Evolutionary conservation across 1,139 yeast species (phyloP).

Genomic region (Debaryomyces udenii): DNA sequence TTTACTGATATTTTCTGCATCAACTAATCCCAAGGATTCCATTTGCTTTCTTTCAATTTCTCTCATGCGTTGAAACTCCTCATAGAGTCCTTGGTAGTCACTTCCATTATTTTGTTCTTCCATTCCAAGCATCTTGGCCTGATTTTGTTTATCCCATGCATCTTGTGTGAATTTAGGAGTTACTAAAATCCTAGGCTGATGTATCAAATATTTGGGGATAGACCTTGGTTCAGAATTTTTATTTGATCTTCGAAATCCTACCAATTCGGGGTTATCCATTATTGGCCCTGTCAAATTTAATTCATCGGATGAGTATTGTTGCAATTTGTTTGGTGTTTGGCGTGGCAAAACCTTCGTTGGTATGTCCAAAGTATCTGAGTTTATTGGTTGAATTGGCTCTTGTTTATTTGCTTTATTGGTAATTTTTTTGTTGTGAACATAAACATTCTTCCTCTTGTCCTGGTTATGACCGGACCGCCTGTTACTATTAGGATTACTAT

Average conservation of each 20-base stretch:
- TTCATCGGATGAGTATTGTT: slow-evolving; percentile 26
- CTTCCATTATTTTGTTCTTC: slow-evolving; percentile 35
- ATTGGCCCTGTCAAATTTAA: slow-evolving; percentile 32
- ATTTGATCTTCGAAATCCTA: slow-evolving; percentile 30
- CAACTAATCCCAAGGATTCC: slow-evolving; percentile 85
- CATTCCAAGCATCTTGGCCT: slow-evolving; percentile 39
- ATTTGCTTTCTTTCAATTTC: slow-evolving; percentile 76
- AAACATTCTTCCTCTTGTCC: slow-evolving; percentile 6
- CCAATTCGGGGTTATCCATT: slow-evolving; percentile 27
- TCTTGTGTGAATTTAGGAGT: slow-evolving; percentile 40
- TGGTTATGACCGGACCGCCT: slow-evolving; percentile 7
- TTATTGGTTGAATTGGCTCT: neutral
- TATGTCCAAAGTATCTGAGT: slow-evolving; percentile 20
- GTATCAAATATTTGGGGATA: slow-evolving; percentile 39
- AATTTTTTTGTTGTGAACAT: slow-evolving; percentile 5
- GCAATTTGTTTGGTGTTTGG: slow-evolving; percentile 25
- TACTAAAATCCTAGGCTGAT: slow-evolving; percentile 40
- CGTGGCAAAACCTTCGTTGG: slow-evolving; percentile 27
- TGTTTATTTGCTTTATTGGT: slow-evolving; percentile 2
- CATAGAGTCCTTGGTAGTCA: slow-evolving; percentile 50
- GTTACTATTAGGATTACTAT: slow-evolving; percentile 7
- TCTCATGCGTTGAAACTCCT: slow-evolving; percentile 68
- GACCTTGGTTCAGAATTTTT: slow-evolving; percentile 27
- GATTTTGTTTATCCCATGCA: slow-evolving; percentile 47
- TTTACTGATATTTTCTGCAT: slow-evolving; percentile 82